Evolutionary conservation across 2,329 filamentous ascomycete genomes (phyloP).

Genomic region (Dryadomyces quercivorus): DNA sequence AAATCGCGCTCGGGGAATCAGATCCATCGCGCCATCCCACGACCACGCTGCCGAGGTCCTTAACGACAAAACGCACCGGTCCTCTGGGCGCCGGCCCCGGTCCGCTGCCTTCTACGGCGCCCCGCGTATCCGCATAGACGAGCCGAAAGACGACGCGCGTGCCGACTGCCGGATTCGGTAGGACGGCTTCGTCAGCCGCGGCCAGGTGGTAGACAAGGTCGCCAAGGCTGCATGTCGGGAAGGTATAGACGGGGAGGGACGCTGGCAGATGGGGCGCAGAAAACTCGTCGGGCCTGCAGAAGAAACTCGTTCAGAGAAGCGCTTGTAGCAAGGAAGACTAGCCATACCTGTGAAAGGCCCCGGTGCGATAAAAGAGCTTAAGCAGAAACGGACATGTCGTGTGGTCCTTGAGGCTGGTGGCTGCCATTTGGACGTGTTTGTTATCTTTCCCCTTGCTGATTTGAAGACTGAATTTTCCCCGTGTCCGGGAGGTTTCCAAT

Average conservation of each 20-base stretch:
- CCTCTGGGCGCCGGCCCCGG: constrained; percentile 16
- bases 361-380: constrained; percentile 70
- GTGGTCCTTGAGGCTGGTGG: constrained; percentile 34
- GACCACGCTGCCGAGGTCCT: constrained; percentile 74
- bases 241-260: constrained; percentile 74
- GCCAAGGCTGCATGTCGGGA: constrained; percentile 65
- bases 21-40: constrained; percentile 35
- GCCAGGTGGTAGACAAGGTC: constrained; percentile 72
- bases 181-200: constrained; percentile 41
- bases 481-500: not conserved
- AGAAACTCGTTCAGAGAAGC: not conserved
- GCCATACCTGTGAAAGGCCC: constrained; percentile 56
- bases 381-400: constrained; percentile 56
- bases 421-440: not conserved
- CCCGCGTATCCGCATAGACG: constrained; percentile 63
- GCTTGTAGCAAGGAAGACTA: not conserved
- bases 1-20: constrained; percentile 10
- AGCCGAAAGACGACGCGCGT: constrained; percentile 81
- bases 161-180: constrained; percentile 65
- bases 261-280: constrained; percentile 45
- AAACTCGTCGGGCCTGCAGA: constrained; percentile 58
- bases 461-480: not conserved
- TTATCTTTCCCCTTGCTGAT: not conserved
- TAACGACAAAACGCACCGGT: constrained; percentile 53
- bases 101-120: constrained; percentile 6